Base-by-base conservation (phyloP, 2,329 filamentous ascomycete species). In the Xylaria multiplex region DNA sequence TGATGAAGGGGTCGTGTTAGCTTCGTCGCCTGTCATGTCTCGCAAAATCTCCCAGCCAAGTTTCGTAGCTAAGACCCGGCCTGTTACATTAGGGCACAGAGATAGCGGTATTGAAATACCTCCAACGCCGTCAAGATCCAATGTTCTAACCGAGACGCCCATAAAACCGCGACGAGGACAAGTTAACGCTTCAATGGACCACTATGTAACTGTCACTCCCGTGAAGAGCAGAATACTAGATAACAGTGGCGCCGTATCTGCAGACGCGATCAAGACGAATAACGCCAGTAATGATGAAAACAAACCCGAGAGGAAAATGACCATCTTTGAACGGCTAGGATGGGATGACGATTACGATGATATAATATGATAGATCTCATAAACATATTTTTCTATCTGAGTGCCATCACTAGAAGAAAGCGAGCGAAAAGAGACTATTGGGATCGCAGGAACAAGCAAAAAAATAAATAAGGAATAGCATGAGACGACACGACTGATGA, bases 321-420 rank as follows among this genome's bases (percentile, higher is more conserved):
- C 83, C 11, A 84, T 88, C 58, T 89, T 85, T 70, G 80, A 86
- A 71, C 79, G 78, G 69, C 75, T 88, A 48, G 86, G 86, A 52
- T 89, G 86, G 86, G 85, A 86, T 67, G 85, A 87, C 65, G 85
- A 88, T 67, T 78, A 82, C 65, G 75, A 80, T 73, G 83, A 87
- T 22, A 60, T 77, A 32, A 58, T 45, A 16, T 70, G 32, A 65
- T 54, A 40, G 59, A 65, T 48, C 68, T 46, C 57, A 19, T 52
- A 11, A 37, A 19, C 30, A 22, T 27, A 35, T 57, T 55, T 57
- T 55, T 42, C 16, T 13, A 59, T 27, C 6, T 37, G n/a, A 19
- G 27, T 22, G 24, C 13, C 19, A 11, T n/a, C 14, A 32, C 19
- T 7, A 32, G 13, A 48, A 11, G 19, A 40, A 14, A 6, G 35